These are phyloP conservation scores for Wallemia hederae DNA, from an alignment of 1,284 basidiomycete genomes.

Conservation along the genomic window DNA sequence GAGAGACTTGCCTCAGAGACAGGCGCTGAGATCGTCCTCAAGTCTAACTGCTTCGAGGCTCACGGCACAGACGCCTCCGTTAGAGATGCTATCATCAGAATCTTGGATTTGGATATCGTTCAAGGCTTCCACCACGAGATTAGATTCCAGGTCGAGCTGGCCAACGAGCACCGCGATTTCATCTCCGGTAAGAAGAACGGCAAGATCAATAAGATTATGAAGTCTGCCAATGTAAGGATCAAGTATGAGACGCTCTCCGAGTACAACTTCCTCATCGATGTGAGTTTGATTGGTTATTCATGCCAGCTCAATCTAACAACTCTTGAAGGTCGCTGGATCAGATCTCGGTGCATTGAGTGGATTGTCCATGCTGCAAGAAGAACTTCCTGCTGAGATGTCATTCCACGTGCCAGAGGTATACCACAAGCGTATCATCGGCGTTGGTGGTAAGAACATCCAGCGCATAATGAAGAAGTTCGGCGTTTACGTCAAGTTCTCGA, in stretches of 20 bases:
- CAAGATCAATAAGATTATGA: constrained; percentile 97
- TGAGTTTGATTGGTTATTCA: constrained; percentile 4
- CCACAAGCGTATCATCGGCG: constrained; percentile 97
- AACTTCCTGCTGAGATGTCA: constrained; percentile 91
- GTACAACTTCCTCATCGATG: constrained; percentile 93
- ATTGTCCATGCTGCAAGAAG: constrained; percentile 68
- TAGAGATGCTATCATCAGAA: constrained; percentile 50
- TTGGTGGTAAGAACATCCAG: constrained; percentile 93
- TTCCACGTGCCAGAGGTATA: constrained; percentile 97
- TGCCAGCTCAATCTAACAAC: background rate
- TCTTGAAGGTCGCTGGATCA: constrained; percentile 29
- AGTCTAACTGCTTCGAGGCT: constrained; percentile 89
- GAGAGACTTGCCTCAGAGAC: constrained; percentile 62
- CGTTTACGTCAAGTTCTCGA: constrained; percentile 97
- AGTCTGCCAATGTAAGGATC: constrained; percentile 81
- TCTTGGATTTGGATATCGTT: constrained; percentile 67
- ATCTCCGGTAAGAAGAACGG: constrained; percentile 96
- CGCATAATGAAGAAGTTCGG: constrained; percentile 99
- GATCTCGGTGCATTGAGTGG: constrained; percentile 61
- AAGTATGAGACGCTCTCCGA: constrained; percentile 91
- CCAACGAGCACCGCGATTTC: constrained; percentile 93
- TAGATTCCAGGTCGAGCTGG: constrained; percentile 90
- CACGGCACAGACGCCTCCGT: constrained; percentile 88
- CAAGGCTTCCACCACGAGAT: constrained; percentile 94
- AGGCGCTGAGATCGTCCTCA: constrained; percentile 85